Evolutionary conservation across 139 green algal species (phyloP), one percentile per base, ranked within the genome.

Genomic region (Spirogloea muscicola): DNA sequence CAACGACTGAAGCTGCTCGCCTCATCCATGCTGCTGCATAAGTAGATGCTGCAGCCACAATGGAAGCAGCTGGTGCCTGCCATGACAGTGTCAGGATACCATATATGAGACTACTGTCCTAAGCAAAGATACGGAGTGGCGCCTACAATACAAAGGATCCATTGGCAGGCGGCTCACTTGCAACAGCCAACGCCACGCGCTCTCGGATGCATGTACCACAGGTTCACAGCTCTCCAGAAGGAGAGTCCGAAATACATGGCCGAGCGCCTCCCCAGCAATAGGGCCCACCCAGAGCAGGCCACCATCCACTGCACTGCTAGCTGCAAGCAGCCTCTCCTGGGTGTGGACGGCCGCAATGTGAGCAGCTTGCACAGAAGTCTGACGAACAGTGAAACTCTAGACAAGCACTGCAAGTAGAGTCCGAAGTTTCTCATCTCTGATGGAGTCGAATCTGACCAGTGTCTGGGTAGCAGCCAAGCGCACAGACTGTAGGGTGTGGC

Each of bases 231-330:
- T 37, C 68, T 97, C 92, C 39, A 90, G 33, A 38, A 96, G 65
- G 46, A 96, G 62, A 43, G 88, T 90, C 61, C 94, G 91, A 60
- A 93, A 92, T 10, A 90, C 38, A 33, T 94, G 83, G 27, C 75
- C 60, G 59, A 89, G 52, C 5, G 73, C 65, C 1, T 80, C 46
- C 21, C 61, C 48, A 18, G 90, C 77, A 38, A 89, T 52, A 29
- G 44, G 69, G 59, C 67, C 68, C 57, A 85, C 51, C 81, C 84
- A 92, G 31, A 39, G 5, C 18, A n/a, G 55, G 40, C 21, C 21
- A 6, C 48, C 3, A 0, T 46, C 1, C 43, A 43, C 18, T 2
- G 5, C 5, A 18, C n/a, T 66, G 9, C 63, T 40, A n/a, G 63
- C 63, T 7, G 4, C 37, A 18, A 72, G 33, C 48, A 72, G 38